Percentiles rank a stretch among this genome's conserved stretches.
These are phyloP conservation scores for Penicillium lagena DNA, from an alignment of 495 filamentous ascomycete species.

Conservation along the genomic window DNA sequence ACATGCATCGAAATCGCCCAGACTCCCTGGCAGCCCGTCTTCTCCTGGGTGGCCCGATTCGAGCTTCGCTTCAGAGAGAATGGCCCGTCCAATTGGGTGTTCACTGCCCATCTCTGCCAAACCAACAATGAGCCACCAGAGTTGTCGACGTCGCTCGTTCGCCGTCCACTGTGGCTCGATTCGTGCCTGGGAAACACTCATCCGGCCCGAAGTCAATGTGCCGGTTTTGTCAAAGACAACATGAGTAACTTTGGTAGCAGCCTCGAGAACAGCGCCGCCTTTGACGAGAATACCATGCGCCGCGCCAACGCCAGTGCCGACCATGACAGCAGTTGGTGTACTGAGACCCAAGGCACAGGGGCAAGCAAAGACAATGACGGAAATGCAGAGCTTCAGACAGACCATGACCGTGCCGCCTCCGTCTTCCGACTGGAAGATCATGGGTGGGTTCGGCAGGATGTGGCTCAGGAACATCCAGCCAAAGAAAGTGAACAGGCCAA, in stretches of 20 bases:
- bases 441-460: constrained; percentile 72
- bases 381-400: constrained; percentile 95
- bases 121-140: constrained; percentile 95
- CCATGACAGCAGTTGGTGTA: constrained; percentile 97
- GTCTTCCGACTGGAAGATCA: constrained; percentile 73
- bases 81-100: constrained; percentile 87
- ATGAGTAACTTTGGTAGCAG: constrained; percentile 82
- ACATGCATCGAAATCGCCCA: constrained; percentile 76
- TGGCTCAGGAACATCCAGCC: constrained; percentile 96
- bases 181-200: constrained; percentile 73
- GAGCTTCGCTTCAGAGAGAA: constrained; percentile 63
- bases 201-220: constrained; percentile 88
- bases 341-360: constrained; percentile 91
- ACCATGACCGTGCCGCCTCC: constrained; percentile 92
- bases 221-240: constrained; percentile 99
- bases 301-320: constrained; percentile 94
- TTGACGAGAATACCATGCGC: constrained; percentile 96
- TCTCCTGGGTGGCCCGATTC: constrained; percentile 68
- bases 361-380: constrained; percentile 97
- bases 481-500: constrained; percentile 81
- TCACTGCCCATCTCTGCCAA: constrained; percentile 91
- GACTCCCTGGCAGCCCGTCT: constrained; percentile 68
- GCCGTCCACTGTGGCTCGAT: constrained; percentile 63
- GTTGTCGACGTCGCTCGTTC: constrained; percentile 57
- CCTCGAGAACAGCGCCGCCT: constrained; percentile 88